Conservation (phyloP, 805 yeast genomes). For the Kluyveromyces aestuarii region DNA sequence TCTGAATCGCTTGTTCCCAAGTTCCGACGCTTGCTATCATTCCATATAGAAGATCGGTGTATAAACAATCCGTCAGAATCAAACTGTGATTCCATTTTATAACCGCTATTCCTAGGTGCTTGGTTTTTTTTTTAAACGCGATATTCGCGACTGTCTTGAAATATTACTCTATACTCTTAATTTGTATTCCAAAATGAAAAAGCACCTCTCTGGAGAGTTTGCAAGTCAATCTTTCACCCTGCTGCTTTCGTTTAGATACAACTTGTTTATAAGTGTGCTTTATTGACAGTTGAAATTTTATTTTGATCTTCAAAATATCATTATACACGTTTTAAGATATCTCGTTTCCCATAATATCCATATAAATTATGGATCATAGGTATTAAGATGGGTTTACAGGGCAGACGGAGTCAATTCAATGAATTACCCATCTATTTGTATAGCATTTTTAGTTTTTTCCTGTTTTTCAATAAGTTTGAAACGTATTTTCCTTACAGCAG, state of each 20-base stretch:
- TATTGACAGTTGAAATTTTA: neutral
- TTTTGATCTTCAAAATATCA: neutral
- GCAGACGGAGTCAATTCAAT: too few relatives aligned
- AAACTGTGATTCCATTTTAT: neutral
- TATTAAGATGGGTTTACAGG: too few relatives aligned
- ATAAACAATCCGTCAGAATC: neutral
- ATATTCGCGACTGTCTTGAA: neutral
- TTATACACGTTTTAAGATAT: neutral
- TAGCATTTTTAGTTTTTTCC: too few relatives aligned
- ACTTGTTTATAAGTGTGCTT: neutral
- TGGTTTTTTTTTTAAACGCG: neutral
- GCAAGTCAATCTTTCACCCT: neutral
- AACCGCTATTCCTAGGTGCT: neutral
- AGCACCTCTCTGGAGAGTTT: neutral
- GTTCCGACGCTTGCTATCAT: conserved; percentile 1
- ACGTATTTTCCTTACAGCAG: too few relatives aligned
- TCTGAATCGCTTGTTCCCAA: neutral
- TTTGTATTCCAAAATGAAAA: neutral
- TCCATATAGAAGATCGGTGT: conserved; percentile 2
- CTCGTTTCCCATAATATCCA: neutral
- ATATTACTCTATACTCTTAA: neutral
- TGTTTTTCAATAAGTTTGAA: too few relatives aligned
- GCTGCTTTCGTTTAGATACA: neutral
- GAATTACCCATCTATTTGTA: too few relatives aligned
- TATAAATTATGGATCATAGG: too few relatives aligned